These are phyloP conservation scores for Pneumocystis sp. DNA, from an alignment of 1,139 yeast genomes.

Conservation along the genomic window DNA sequence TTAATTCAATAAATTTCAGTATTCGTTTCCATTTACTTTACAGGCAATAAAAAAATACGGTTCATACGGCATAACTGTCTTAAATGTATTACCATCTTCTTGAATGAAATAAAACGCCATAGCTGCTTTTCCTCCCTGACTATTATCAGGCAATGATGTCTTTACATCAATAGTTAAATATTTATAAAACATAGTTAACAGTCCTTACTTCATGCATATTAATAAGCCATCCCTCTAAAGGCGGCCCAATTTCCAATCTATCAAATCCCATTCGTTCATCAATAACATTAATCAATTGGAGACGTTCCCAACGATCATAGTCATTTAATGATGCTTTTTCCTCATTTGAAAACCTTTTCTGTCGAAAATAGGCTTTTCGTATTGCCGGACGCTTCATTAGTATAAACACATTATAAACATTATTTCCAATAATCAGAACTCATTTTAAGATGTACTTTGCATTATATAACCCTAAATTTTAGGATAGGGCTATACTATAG, in stretches of 20 bases:
- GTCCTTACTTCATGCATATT: constrained; percentile 42
- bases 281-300: constrained; percentile 2
- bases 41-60: constrained; percentile 79
- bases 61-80: constrained; percentile 65
- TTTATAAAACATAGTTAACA: neutral
- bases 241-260: constrained; percentile 56
- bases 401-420: neutral
- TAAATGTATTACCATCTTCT: constrained; percentile 93
- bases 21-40: constrained; percentile 25
- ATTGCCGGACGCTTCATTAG: neutral
- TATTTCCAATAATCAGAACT: neutral
- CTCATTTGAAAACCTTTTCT: neutral
- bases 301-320: neutral
- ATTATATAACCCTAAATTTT: neutral
- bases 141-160: neutral
- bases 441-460: too few relatives aligned
- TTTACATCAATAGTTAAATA: neutral
- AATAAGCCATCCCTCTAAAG: constrained; percentile 69
- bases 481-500: neutral
- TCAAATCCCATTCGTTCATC: constrained; percentile 79
- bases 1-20: neutral
- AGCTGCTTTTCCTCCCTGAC: constrained; percentile 52
- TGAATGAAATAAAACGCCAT: constrained; percentile 93
- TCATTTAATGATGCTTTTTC: neutral
- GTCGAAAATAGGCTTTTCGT: neutral